Base-by-base conservation (phyloP, 2,329 filamentous ascomycete species). In the Epichloe elymi region DNA sequence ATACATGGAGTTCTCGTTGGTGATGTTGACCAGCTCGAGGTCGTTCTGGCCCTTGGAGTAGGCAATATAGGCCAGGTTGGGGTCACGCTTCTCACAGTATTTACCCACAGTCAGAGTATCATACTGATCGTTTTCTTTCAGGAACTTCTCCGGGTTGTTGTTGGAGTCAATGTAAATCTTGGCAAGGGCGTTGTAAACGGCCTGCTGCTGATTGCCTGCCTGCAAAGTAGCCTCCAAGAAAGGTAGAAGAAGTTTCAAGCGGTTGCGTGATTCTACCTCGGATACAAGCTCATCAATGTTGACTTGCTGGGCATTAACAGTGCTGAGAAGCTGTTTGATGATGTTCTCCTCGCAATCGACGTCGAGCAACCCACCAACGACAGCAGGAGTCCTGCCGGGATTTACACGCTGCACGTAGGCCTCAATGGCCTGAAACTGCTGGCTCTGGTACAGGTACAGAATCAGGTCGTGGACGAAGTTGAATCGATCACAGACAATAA, bases 1-100 rank as follows among this genome's bases (percentile, higher is more conserved):
- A 78, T 95, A 98, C 93, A 98, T 98, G n/a, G 88, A 84, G 72
- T 98, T 98, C 71, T 98, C 94, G 61, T 97, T 98, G 63, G 93
- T 97, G 63, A 98, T 91, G 68, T 86, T 93, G 70, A 98, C 91
- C 51, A 98, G 79, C 71, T 98, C 94, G 35, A 98, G 72, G 63
- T 98, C 93, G 58, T 98, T 98, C 70, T 96, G 88, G 19, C 93
- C 93, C 75, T 98, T 98, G 61, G 83, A 80, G 68, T 96, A 98
- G 55, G 89, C 87, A 64, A 97, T 95, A 70, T 86, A 95, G 3
- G 88, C 91, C 50, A 98, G 75, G 66, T 95, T 95, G 56, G 93
- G 93, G 62, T 98, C 93, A 36, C 93, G 86, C 79, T 97, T 97
- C 75, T 96, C 91, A 66, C 91, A 98, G 75, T 98, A 98, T 71